Conservation (phyloP, 768 basidiomycete genomes). For the Mycena kentingensis region DNA sequence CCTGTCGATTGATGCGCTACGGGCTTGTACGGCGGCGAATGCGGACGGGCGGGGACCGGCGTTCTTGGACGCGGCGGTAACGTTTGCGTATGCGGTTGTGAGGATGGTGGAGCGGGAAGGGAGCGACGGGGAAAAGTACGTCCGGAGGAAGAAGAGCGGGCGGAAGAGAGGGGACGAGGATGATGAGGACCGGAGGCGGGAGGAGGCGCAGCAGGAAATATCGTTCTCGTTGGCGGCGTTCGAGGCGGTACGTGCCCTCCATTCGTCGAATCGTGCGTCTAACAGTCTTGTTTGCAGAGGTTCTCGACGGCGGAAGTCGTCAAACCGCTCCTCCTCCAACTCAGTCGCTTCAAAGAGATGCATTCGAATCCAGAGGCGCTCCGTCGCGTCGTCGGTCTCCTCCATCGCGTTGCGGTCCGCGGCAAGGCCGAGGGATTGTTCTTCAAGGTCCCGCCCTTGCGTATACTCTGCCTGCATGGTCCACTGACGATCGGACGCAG, state of each 20-base stretch:
- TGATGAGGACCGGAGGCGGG: constrained; percentile 58
- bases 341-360: constrained; percentile 84
- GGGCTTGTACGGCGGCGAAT: constrained; percentile 78
- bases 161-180: constrained; percentile 52
- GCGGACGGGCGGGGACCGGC: constrained; percentile 54
- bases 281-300: constrained; percentile 53
- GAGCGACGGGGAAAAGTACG: constrained; percentile 73
- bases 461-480: constrained; percentile 12
- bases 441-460: constrained; percentile 72
- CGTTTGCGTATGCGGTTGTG: constrained; percentile 83
- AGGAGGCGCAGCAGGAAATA: constrained; percentile 76
- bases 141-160: constrained; percentile 63
- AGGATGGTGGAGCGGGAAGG: constrained; percentile 89
- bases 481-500: constrained; percentile 46
- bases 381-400: constrained; percentile 84
- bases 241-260: constrained; percentile 64
- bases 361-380: constrained; percentile 70
- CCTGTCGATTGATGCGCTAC: constrained; percentile 75
- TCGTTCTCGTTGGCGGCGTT: constrained; percentile 91
- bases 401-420: constrained; percentile 89
- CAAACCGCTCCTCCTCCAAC: constrained; percentile 79
- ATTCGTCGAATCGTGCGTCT: constrained; percentile 2
- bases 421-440: constrained; percentile 93
- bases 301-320: constrained; percentile 88
- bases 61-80: constrained; percentile 85